Conservation (phyloP, 2,329 filamentous ascomycete genomes). For the Cryphonectria japonica region DNA sequence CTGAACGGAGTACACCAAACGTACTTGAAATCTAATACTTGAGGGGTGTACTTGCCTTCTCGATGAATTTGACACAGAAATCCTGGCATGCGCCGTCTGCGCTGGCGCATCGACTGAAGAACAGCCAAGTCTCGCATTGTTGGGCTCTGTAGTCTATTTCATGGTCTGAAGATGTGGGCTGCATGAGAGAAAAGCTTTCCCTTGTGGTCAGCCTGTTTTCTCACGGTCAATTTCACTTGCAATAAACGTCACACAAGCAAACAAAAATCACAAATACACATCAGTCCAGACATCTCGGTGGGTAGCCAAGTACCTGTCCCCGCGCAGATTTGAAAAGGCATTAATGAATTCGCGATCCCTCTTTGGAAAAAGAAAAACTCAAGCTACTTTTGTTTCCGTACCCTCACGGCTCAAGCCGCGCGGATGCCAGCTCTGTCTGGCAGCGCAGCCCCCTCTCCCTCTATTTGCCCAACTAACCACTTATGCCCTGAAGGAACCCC, state of each 20-base stretch:
- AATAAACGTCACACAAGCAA: constrained; percentile 24
- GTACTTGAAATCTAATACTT: background rate
- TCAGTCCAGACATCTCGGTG: constrained; percentile 24
- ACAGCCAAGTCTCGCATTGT: background rate
- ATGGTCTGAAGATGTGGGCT: background rate
- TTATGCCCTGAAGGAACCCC: constrained; percentile 25
- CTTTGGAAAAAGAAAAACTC: constrained; percentile 16
- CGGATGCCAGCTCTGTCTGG: constrained; percentile 25
- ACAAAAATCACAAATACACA: constrained; percentile 28
- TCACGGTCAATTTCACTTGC: constrained; percentile 27
- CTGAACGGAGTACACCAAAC: background rate
- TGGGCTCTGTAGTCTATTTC: background rate
- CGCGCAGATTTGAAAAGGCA: constrained; percentile 28
- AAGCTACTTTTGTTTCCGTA: constrained; percentile 29
- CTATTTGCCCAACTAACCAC: constrained; percentile 30
- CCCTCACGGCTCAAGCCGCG: constrained; percentile 23
- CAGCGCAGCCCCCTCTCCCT: constrained; percentile 30
- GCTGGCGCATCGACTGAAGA: background rate
- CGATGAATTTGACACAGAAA: too few relatives aligned
- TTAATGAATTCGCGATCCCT: constrained; percentile 29
- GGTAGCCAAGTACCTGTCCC: constrained; percentile 12
- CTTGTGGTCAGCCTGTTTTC: constrained; percentile 2
- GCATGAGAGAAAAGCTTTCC: background rate
- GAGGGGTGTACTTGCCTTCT: too few relatives aligned
- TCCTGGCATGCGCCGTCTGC: background rate